Evolutionary conservation across 2,329 filamentous ascomycete genomes (phyloP).

Genomic region (Xylaria polymorpha): DNA sequence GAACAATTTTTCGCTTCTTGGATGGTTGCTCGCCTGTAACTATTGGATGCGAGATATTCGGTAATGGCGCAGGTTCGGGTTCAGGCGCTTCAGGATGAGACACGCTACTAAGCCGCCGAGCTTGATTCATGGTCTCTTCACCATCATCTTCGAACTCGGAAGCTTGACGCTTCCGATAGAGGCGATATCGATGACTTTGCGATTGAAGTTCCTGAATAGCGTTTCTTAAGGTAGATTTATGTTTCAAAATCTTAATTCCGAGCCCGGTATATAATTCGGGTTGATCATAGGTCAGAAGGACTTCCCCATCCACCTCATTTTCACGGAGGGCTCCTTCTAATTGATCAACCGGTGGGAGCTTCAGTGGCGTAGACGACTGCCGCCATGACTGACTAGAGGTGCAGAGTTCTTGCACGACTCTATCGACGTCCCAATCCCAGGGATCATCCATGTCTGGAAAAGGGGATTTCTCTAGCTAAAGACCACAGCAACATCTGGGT

Average conservation of each 20-base stretch:
- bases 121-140: conserved; percentile 12
- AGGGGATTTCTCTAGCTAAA: neutral
- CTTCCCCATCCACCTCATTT: conserved; percentile 73
- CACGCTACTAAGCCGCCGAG: neutral
- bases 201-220: conserved; percentile 68
- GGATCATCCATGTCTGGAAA: conserved; percentile 66
- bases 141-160: conserved; percentile 37
- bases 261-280: conserved; percentile 65
- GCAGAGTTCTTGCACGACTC: conserved; percentile 75
- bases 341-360: conserved; percentile 61
- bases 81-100: neutral
- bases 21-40: conserved; percentile 19
- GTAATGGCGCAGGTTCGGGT: neutral
- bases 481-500: conserved; percentile 21
- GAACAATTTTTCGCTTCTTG: conserved; percentile 47
- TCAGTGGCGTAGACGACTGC: conserved; percentile 49
- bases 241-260: conserved; percentile 66
- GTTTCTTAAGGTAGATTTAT: conserved; percentile 67
- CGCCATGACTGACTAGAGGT: conserved; percentile 62
- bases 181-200: conserved; percentile 62
- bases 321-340: conserved; percentile 69
- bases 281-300: conserved; percentile 69
- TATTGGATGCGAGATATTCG: neutral
- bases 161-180: conserved; percentile 43
- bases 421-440: conserved; percentile 76